A percentile compares a stretch with the other conserved stretches of the same genome.
Conservation (phyloP, 352 stramenopile genomes). For the Pythium rhizo-oryzae region DNA sequence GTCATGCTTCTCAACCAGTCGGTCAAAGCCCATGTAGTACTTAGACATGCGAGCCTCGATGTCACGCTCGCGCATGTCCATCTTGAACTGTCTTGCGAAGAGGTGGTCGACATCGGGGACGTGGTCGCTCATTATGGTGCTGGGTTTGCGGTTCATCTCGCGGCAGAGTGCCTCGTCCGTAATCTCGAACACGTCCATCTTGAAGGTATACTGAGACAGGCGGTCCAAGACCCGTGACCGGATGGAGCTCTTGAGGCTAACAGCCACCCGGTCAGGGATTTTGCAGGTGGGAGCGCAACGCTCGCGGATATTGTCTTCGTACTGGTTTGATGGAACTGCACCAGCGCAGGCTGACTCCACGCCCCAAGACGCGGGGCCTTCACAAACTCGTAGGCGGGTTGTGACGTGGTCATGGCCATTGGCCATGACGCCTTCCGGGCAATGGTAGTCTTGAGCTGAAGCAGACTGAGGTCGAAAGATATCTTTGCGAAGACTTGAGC, state of each 20-base stretch:
- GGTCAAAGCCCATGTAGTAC: constrained; percentile 29
- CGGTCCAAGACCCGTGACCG: not conserved
- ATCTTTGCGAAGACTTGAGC: not conserved
- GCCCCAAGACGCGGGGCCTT: constrained; percentile 1
- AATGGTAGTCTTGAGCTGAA: no score
- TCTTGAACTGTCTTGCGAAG: not conserved
- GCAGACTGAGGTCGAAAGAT: no score
- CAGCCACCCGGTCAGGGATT: constrained; percentile 2
- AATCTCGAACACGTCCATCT: constrained; percentile 6
- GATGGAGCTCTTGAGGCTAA: constrained; percentile 9
- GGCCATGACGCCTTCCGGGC: constrained; percentile 4
- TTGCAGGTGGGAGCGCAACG: constrained; percentile 7
- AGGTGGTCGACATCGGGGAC: constrained; percentile 1
- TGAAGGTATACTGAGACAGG: constrained; percentile 6
- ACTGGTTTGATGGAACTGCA: not conserved
- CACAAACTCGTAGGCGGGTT: constrained; percentile 1
- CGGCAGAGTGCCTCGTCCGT: constrained; percentile 11
- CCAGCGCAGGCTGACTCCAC: not conserved
- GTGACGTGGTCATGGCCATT: not conserved
- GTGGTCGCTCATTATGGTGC: constrained; percentile 6
- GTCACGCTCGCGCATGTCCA: constrained; percentile 22
- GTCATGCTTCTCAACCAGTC: constrained; percentile 22
- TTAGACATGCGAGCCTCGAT: constrained; percentile 21
- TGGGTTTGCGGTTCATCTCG: not conserved
- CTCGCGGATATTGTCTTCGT: constrained; percentile 12